Base-by-base conservation (phyloP, 495 filamentous ascomycete species). In the Talaromyces proteolyticus region DNA sequence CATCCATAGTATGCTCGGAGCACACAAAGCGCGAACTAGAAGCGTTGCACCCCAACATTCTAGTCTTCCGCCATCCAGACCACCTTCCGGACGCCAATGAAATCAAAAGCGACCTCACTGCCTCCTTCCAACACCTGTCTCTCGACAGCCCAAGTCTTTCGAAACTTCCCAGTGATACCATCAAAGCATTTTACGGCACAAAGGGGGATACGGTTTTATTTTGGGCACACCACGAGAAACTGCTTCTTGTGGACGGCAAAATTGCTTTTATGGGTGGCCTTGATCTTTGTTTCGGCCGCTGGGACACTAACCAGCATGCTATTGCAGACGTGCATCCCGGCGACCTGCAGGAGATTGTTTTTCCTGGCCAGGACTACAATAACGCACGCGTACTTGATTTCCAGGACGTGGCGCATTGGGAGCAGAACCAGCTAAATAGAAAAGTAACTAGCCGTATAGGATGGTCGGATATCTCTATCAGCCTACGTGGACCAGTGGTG, bases 181-280 rank as follows among this genome's bases (percentile, higher is more conserved):
- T 94, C 22, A 84, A 90, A 58, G 76, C 79, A 1, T 65, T 97
- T 2, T 97, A 95, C 57, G 92, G 92, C 41, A 78, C 80, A 47
- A 78, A 82, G 42, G 88, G 91, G 23, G 90, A 86, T 48, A 79
- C 87, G 4, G 86, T 95, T 17, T 66, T 97, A 4, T 97, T 89
- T 65, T 97, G 91, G 91, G 91, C 92, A 0, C 92, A 97, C 55
- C 92, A 96, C 53, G 92, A 97, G 65, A 97, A 97, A 68, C 75
- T 97, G 6, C 92, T 86, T 54, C 56, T 96, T 8, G 68, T 97
- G 26, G 92, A 97, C 63, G 81, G 86, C 1, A 69, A 73, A 8
- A 77, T 82, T 54, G 91, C 87, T 17, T 97, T 97, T 61, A 97
- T 96, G 92, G 92, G 92, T 42, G 76, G 76, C 1, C 60, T 79